These are phyloP conservation scores for Glaciozyma antarctica DNA, from an alignment of 768 basidiomycete species.

Conservation along the genomic window DNA sequence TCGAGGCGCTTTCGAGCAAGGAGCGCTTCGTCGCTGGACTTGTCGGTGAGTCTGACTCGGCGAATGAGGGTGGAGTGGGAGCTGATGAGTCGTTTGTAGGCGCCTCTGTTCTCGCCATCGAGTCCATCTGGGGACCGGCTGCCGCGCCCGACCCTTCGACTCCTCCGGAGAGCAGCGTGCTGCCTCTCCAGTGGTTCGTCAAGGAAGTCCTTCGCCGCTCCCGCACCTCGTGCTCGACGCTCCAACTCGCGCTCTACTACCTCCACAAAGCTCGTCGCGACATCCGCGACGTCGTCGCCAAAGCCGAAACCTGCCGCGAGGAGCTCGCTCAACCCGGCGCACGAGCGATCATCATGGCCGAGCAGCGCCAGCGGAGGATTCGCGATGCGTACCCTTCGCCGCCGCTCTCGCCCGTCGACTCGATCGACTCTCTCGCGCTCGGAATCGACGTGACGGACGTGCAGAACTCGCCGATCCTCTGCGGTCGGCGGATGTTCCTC, in stretches of 20 bases:
- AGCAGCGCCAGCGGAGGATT: background rate
- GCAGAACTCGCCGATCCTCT: conserved; percentile 47
- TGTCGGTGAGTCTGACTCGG: conserved; percentile 1
- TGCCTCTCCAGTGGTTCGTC: conserved; percentile 54
- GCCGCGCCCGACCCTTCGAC: background rate
- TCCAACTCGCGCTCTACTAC: conserved; percentile 77
- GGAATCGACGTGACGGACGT: background rate
- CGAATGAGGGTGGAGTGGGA: background rate
- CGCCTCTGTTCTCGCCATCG: conserved; percentile 25
- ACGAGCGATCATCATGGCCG: background rate
- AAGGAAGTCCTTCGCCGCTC: conserved; percentile 81
- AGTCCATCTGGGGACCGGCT: conserved; percentile 28
- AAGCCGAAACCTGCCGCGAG: conserved; percentile 46
- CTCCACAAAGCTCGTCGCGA: conserved; percentile 68
- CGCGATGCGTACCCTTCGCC: conserved; percentile 21
- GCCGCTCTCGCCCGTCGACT: conserved; percentile 11
- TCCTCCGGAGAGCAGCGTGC: conserved; percentile 22
- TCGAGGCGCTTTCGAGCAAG: background rate
- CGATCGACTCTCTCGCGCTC: background rate
- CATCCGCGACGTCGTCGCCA: conserved; percentile 54
- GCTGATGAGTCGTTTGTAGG: conserved; percentile 10
- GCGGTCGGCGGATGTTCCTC: conserved; percentile 79
- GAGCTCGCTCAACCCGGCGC: conserved; percentile 38
- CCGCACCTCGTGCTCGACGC: conserved; percentile 67
- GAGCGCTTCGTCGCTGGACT: conserved; percentile 1